Percentiles rank a stretch among this genome's conserved stretches.
Evolutionary conservation across 495 filamentous ascomycete genomes (phyloP).

Genomic region (Neurospora tetrasperma): DNA sequence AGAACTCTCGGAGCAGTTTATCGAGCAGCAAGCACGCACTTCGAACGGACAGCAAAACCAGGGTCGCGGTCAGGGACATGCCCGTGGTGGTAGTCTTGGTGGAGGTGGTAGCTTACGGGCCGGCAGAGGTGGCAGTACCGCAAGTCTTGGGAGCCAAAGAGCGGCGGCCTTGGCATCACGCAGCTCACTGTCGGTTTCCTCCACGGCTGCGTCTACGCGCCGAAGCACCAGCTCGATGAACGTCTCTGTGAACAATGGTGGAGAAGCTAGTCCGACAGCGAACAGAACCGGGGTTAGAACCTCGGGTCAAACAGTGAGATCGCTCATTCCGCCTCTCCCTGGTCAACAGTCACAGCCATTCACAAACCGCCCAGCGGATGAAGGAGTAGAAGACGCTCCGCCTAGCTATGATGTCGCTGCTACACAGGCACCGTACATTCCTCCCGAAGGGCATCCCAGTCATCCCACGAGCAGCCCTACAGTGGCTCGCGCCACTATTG

Average conservation of each 20-base stretch:
- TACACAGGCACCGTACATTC: constrained; percentile 50
- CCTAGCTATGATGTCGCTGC: constrained; percentile 78
- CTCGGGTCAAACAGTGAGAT: constrained; percentile 29
- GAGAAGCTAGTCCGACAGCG: constrained; percentile 10
- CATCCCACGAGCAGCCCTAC: constrained; percentile 36
- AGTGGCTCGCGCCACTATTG: background rate
- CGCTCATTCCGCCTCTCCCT: constrained; percentile 29
- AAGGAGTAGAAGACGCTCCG: constrained; percentile 54
- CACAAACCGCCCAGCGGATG: constrained; percentile 29
- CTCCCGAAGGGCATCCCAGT: constrained; percentile 48
- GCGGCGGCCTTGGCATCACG: background rate
- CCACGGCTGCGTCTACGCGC: constrained; percentile 1
- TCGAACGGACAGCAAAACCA: background rate
- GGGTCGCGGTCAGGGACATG: background rate
- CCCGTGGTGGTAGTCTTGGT: constrained; percentile 8
- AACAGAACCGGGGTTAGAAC: constrained; percentile 14
- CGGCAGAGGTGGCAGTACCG: constrained; percentile 7
- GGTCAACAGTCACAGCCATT: constrained; percentile 7
- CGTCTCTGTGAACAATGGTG: constrained; percentile 12
- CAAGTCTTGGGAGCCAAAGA: constrained; percentile 1
- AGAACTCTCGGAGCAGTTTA: constrained; percentile 44
- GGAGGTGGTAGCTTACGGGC: constrained; percentile 5
- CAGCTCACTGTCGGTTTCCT: background rate
- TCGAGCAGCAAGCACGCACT: constrained; percentile 39
- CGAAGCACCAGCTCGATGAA: constrained; percentile 13